phyloP scores from a whole-genome alignment of 1,284 basidiomycete species.

The Mycena citricolor region DNA sequence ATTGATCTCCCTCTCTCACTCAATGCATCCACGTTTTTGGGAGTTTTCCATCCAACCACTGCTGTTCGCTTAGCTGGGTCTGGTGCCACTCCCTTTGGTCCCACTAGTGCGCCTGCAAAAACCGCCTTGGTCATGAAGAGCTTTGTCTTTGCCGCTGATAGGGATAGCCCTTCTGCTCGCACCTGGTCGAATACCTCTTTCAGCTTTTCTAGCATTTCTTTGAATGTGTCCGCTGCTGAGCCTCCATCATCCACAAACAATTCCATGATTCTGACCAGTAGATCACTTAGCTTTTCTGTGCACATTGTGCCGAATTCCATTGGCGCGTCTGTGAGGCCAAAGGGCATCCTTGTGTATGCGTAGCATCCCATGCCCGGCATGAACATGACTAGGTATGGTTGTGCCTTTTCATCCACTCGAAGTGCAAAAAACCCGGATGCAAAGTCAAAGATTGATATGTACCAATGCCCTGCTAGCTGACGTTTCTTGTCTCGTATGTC shows the following conservation, averaged over 20 bases:
- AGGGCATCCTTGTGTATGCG: conserved; percentile 37
- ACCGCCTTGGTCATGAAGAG: conserved; percentile 33
- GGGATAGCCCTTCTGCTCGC: conserved; percentile 28
- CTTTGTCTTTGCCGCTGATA: conserved; percentile 31
- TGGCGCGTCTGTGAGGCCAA: conserved; percentile 42
- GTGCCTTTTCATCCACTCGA: conserved; percentile 27
- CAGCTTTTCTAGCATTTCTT: conserved; percentile 19
- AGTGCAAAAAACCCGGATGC: conserved; percentile 34
- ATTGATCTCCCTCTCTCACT: too few relatives aligned
- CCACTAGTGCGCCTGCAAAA: conserved; percentile 34
- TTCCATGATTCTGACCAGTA: conserved; percentile 30
- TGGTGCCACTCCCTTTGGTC: conserved; percentile 30
- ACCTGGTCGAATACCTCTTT: conserved; percentile 16
- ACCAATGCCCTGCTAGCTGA: conserved; percentile 32
- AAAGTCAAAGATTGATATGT: conserved; percentile 33
- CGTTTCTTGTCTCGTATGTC: conserved; percentile 37
- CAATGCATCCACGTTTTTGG: conserved; percentile 28
- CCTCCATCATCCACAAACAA: conserved; percentile 37
- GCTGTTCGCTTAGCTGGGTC: conserved; percentile 35
- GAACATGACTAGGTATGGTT: conserved; percentile 39
- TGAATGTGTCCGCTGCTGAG: conserved; percentile 29
- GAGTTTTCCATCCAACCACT: conserved; percentile 35
- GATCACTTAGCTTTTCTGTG: conserved; percentile 35
- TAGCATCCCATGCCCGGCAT: conserved; percentile 40
- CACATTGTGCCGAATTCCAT: too few relatives aligned